These are phyloP conservation scores for Fonsecaea monophora DNA, from an alignment of 2,329 filamentous ascomycete genomes.

Conservation along the genomic window DNA sequence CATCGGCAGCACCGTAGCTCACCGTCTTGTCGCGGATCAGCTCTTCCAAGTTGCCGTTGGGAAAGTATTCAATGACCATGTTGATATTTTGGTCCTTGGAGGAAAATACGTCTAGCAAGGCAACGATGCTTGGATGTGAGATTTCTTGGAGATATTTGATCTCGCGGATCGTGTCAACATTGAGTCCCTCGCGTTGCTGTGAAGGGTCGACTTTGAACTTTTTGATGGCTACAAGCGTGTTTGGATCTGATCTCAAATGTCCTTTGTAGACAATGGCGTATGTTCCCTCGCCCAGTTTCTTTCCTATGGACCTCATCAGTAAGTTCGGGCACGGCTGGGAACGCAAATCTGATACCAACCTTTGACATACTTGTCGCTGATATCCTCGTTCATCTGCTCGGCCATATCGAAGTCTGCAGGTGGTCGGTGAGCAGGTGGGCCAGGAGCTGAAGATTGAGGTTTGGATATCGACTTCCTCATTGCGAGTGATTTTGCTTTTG, in stretches of 20 bases:
- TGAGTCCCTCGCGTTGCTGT: slow-evolving; percentile 81
- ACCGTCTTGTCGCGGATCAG: slow-evolving; percentile 87
- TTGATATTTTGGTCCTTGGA: slow-evolving; percentile 97
- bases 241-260: slow-evolving; percentile 74
- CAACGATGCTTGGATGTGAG: slow-evolving; percentile 93
- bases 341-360: slow-evolving; percentile 55
- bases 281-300: slow-evolving; percentile 93
- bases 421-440: slow-evolving; percentile 30
- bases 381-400: slow-evolving; percentile 82
- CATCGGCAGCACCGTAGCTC: slow-evolving; percentile 83
- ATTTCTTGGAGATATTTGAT: slow-evolving; percentile 95
- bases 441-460: slow-evolving; percentile 30
- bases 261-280: slow-evolving; percentile 96
- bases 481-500: slow-evolving; percentile 46
- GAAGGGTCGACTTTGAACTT: slow-evolving; percentile 59
- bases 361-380: slow-evolving; percentile 89
- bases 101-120: slow-evolving; percentile 88
- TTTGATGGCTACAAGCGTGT: slow-evolving; percentile 73
- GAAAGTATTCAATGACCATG: slow-evolving; percentile 91
- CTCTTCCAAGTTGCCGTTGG: slow-evolving; percentile 92
- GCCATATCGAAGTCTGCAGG: slow-evolving; percentile 55
- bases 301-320: slow-evolving; percentile 60
- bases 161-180: slow-evolving; percentile 93
- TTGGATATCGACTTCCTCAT: slow-evolving; percentile 43
- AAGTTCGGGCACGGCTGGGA: background rate